Conservation (phyloP, 2,329 filamentous ascomycete genomes). For the Pseudodiploospora longispora region DNA sequence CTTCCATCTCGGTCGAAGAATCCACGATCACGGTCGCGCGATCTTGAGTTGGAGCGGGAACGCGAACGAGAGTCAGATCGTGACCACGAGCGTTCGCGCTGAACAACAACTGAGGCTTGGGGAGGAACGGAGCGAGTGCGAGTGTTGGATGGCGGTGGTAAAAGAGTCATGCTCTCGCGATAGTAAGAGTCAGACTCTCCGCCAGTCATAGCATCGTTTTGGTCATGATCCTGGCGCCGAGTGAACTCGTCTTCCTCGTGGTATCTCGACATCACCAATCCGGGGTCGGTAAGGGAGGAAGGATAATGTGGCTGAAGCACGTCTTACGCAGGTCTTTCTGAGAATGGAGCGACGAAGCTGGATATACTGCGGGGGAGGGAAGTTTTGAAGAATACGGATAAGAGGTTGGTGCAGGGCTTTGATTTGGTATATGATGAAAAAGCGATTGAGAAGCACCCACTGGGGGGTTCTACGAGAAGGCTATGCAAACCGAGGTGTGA, state of each 20-base stretch:
- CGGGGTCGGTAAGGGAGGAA: neutral
- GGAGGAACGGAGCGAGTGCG: slow-evolving; percentile 28
- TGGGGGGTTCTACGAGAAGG: no score
- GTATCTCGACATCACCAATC: slow-evolving; percentile 13
- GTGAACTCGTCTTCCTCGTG: slow-evolving; percentile 22
- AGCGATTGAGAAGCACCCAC: no score
- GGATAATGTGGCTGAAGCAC: slow-evolving; percentile 52
- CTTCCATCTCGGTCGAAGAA: neutral
- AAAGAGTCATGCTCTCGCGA: slow-evolving; percentile 21
- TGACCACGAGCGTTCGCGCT: slow-evolving; percentile 16
- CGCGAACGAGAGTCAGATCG: slow-evolving; percentile 11
- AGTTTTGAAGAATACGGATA: no score
- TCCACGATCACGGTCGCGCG: slow-evolving; percentile 13
- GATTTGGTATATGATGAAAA: no score
- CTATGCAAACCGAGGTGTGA: no score
- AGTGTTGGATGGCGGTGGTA: slow-evolving; percentile 14
- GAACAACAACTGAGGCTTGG: slow-evolving; percentile 16
- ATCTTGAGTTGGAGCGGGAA: slow-evolving; percentile 18
- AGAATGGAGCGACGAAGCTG: no score
- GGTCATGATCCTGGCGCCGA: slow-evolving; percentile 17
- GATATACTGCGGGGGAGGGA: no score
- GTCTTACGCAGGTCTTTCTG: no score
- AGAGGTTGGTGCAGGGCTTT: no score
- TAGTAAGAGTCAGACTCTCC: slow-evolving; percentile 13
- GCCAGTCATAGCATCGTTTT: neutral